Percentiles rank a stretch among this genome's conserved stretches.
Conservation (phyloP, 371 early-diverging fungal species). For the Apophysomyces variabilis region DNA sequence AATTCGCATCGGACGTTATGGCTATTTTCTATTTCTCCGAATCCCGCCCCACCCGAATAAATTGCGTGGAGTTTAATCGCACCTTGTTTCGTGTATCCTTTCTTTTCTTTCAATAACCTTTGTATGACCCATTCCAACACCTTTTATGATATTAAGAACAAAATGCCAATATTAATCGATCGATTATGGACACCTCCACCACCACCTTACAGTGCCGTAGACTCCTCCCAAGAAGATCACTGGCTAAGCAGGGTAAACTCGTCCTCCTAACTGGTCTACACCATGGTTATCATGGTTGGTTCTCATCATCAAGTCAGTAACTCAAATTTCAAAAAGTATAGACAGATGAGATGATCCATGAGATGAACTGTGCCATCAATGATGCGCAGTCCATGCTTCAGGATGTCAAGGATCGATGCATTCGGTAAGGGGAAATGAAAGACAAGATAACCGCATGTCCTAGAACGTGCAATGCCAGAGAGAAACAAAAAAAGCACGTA, state of each 20-base stretch:
- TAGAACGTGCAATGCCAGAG: neutral
- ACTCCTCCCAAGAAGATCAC: neutral
- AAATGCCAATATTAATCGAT: neutral
- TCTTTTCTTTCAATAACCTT: neutral
- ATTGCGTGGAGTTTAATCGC: conserved; percentile 4
- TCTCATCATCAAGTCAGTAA: neutral
- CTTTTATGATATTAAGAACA: neutral
- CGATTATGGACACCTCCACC: conserved; percentile 1
- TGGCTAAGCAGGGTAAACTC: conserved; percentile 1
- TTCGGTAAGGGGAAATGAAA: neutral
- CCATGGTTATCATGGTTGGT: too few species aligned
- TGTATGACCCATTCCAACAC: conserved; percentile 2
- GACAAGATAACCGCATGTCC: neutral
- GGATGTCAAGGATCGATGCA: conserved; percentile 3
- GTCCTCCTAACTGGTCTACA: too few species aligned
- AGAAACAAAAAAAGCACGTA: too few species aligned
- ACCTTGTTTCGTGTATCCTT: conserved; percentile 4
- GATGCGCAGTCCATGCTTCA: conserved; percentile 4
- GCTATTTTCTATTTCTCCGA: conserved; percentile 3
- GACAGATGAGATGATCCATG: conserved; percentile 3
- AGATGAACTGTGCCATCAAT: conserved; percentile 3
- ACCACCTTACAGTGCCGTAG: conserved; percentile 2
- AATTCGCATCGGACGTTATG: conserved; percentile 1
- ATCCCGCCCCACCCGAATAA: neutral
- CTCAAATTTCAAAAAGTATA: conserved; percentile 4